Evolutionary conservation across 441 rosid genomes (phyloP).

Genomic region (Croton laevigatus): DNA sequence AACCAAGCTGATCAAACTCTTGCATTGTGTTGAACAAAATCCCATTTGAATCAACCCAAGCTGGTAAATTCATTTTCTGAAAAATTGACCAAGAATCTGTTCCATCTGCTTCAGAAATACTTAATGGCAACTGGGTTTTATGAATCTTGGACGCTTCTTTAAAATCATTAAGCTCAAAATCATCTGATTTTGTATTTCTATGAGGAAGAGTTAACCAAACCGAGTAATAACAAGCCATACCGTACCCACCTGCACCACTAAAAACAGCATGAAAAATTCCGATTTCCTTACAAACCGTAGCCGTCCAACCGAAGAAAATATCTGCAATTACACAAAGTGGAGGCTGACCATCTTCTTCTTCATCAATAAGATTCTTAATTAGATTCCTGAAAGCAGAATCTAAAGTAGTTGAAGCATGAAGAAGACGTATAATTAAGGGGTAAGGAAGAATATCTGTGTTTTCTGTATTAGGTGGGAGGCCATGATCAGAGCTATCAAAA

Average conservation of each 20-base stretch:
- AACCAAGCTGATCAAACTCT: conserved; percentile 51
- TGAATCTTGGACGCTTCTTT: conserved; percentile 44
- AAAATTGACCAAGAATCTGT: conserved; percentile 58
- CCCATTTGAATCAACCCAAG: conserved; percentile 54
- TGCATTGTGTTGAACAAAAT: conserved; percentile 56
- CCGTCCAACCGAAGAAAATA: conserved; percentile 80
- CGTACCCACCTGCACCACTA: conserved; percentile 58
- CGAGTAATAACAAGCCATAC: conserved; percentile 68
- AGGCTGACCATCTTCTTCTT: conserved; percentile 15
- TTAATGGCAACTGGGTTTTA: conserved; percentile 42
- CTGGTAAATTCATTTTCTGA: conserved; percentile 38
- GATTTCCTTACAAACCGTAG: conserved; percentile 44
- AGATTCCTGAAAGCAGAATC: conserved; percentile 33
- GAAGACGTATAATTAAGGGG: conserved; percentile 38
- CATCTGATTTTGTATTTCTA: conserved; percentile 16
- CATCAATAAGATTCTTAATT: conserved; percentile 19
- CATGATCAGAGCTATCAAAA: conserved; percentile 42
- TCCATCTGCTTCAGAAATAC: conserved; percentile 48
- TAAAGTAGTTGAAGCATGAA: conserved; percentile 50
- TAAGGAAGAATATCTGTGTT: conserved; percentile 54
- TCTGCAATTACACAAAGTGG: conserved; percentile 54
- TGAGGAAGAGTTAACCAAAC: conserved; percentile 59
- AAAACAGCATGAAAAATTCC: conserved; percentile 54
- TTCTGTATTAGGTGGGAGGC: conserved; percentile 48
- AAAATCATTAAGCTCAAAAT: conserved; percentile 41